These are phyloP conservation scores for Primulina huaijiensis DNA, from an alignment of 257 asterid species.

Conservation along the genomic window DNA sequence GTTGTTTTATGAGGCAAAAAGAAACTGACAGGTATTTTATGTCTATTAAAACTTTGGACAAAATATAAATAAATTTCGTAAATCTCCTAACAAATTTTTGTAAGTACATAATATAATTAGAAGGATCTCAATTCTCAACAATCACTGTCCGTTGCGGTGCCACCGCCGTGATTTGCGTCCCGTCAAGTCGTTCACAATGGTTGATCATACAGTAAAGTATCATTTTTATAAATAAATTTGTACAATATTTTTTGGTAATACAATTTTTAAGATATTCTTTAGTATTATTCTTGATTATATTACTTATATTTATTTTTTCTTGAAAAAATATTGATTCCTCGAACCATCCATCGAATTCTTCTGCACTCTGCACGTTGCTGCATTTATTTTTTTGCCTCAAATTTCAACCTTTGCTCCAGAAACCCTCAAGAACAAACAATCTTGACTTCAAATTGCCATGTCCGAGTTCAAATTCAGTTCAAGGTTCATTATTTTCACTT, in stretches of 20 bases:
- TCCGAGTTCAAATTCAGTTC: conserved; percentile 35
- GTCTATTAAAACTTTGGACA: not conserved
- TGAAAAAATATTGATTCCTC: not conserved
- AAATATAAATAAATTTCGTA: not conserved
- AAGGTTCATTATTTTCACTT: conserved; percentile 42
- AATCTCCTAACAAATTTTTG: too few species aligned
- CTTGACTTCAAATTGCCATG: conserved; percentile 36
- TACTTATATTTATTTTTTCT: too few species aligned
- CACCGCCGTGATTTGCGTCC: conserved; percentile 31
- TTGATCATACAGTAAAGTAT: too few species aligned
- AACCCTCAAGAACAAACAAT: conserved; percentile 18
- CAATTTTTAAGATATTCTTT: too few species aligned
- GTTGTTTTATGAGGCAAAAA: too few species aligned
- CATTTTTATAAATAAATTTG: too few species aligned
- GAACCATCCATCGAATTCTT: conserved; percentile 24
- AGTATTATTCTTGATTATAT: too few species aligned
- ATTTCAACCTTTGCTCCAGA: conserved; percentile 25
- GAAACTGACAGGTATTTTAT: too few species aligned
- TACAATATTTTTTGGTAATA: too few species aligned
- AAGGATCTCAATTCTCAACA: too few species aligned
- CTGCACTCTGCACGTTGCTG: conserved; percentile 32
- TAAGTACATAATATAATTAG: too few species aligned
- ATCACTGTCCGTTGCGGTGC: not conserved
- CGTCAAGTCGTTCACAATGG: not conserved
- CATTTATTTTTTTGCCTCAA: conserved; percentile 23